phyloP scores from a whole-genome alignment of 2,329 filamentous ascomycete genomes.

The Trichophyton benhamiae region DNA sequence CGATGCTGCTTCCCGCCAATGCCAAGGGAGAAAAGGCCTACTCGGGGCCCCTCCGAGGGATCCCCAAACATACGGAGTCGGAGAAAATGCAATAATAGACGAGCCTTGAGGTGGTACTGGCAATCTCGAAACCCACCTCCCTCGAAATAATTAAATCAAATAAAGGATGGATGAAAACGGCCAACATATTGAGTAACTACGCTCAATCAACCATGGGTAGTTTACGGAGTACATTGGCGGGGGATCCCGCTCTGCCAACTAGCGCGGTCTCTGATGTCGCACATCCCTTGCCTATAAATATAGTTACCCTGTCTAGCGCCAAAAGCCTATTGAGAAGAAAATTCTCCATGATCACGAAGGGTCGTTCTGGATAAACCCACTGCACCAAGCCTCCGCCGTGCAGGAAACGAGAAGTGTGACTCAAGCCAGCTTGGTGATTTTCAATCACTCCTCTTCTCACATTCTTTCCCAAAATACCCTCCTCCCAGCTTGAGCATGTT shows the following conservation, averaged over 20 bases:
- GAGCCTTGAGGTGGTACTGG: not conserved
- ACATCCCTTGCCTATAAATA: not conserved
- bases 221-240: not conserved
- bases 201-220: not conserved
- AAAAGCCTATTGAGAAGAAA: not conserved
- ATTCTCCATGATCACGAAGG: slow-evolving; percentile 5
- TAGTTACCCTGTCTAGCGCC: not conserved
- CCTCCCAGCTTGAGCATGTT: not conserved
- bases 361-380: not conserved
- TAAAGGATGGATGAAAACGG: not conserved
- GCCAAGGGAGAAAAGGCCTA: not conserved
- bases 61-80: not conserved
- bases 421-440: slow-evolving; percentile 2
- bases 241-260: not conserved
- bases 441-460: not conserved
- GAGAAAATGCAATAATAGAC: not conserved
- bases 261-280: not conserved
- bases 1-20: not conserved
- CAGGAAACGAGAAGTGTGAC: slow-evolving; percentile 5
- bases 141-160: not conserved
- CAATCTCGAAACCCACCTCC: not conserved
- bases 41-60: not conserved
- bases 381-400: slow-evolving; percentile 1
- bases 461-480: not conserved
- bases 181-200: not conserved